A percentile compares a stretch with the other conserved stretches of the same genome.
Evolutionary conservation across 768 basidiomycete species (phyloP).

Genomic region (Leccinum truebloodii): DNA sequence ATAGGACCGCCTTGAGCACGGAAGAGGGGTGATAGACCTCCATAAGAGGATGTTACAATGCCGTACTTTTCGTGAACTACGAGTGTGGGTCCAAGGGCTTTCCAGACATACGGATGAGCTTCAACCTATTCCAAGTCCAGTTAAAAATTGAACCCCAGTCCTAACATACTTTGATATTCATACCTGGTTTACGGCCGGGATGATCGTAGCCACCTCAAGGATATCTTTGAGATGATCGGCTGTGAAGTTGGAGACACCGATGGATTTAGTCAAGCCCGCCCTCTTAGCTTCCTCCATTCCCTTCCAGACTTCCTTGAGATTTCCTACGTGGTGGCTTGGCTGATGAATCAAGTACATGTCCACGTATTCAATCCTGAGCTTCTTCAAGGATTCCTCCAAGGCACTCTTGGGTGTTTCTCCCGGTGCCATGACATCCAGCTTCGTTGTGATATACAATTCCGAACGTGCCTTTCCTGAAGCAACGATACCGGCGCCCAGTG

Average conservation of each 20-base stretch:
- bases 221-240: constrained; percentile 45
- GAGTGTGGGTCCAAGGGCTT: constrained; percentile 39
- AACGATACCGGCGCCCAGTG: constrained; percentile 51
- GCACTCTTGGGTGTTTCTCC: constrained; percentile 50
- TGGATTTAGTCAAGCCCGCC: constrained; percentile 41
- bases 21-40: constrained; percentile 41
- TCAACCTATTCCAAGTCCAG: constrained; percentile 42
- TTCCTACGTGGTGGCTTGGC: constrained; percentile 40
- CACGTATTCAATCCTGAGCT: constrained; percentile 54
- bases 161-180: background rate
- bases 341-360: constrained; percentile 67
- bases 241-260: constrained; percentile 60
- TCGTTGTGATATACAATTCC: constrained; percentile 64
- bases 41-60: constrained; percentile 43
- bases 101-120: constrained; percentile 53
- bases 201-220: constrained; percentile 42
- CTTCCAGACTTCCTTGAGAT: constrained; percentile 55
- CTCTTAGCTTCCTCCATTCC: constrained; percentile 58
- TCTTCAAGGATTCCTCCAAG: constrained; percentile 53
- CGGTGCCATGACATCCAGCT: constrained; percentile 38
- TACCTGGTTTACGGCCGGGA: constrained; percentile 59
- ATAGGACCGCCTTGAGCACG: constrained; percentile 40
- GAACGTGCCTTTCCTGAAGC: constrained; percentile 53
- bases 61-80: constrained; percentile 36
- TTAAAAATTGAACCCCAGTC: background rate